Conservation (phyloP, 2,329 filamentous ascomycete genomes). For the Penicillium sp. region DNA sequence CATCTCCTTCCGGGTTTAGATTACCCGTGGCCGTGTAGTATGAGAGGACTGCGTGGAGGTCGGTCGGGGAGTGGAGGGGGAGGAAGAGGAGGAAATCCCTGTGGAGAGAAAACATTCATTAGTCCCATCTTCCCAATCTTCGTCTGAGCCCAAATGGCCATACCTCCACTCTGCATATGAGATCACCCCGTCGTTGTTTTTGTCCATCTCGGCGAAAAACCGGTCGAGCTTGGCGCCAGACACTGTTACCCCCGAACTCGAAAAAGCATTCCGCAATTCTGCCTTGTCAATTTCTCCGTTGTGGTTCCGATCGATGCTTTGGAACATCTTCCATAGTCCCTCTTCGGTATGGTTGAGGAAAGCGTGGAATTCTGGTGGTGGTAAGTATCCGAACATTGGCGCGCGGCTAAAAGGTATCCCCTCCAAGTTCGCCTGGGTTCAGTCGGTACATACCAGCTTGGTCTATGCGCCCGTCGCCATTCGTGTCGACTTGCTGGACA, state of each 20-base stretch:
- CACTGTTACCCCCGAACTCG: conserved; percentile 74
- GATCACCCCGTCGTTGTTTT: conserved; percentile 82
- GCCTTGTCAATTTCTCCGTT: conserved; percentile 83
- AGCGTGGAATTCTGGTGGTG: conserved; percentile 72
- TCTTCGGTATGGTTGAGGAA: conserved; percentile 88
- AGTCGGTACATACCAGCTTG: conserved; percentile 68
- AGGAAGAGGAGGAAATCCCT: conserved; percentile 96
- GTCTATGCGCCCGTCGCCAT: conserved; percentile 85
- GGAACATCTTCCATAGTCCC: conserved; percentile 79
- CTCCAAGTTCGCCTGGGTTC: background rate
- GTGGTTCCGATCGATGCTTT: conserved; percentile 79
- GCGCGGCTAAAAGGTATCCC: conserved; percentile 16
- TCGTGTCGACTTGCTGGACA: conserved; percentile 78
- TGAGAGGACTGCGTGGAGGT: conserved; percentile 78
- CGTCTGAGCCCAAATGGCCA: conserved; percentile 37
- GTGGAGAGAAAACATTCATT: conserved; percentile 14
- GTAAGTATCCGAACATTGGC: conserved; percentile 24
- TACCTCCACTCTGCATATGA: conserved; percentile 97
- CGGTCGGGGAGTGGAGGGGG: conserved; percentile 58
- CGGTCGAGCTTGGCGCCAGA: conserved; percentile 74
- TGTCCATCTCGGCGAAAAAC: conserved; percentile 89
- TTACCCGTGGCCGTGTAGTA: conserved; percentile 90
- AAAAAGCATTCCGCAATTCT: conserved; percentile 80
- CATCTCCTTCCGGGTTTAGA: conserved; percentile 91
- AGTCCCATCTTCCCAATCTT: conserved; percentile 7